Evolutionary conservation across 2,329 filamentous ascomycete genomes (phyloP), one percentile per base, ranked within the genome.

Genomic region (Dryadomyces quercivorus): DNA sequence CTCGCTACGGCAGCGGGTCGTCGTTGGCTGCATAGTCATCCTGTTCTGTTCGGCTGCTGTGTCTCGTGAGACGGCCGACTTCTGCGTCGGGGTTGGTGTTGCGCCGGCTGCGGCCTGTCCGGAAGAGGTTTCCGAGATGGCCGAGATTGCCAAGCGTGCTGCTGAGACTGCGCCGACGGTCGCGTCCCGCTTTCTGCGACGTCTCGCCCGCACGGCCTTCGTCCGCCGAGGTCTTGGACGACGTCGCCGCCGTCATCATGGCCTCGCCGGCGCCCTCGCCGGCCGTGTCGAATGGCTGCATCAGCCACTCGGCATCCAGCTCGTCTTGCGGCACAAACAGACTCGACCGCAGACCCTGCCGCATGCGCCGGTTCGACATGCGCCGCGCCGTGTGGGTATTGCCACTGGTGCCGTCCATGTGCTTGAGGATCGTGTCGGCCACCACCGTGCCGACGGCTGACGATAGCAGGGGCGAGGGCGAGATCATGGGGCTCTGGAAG

Each of bases 361-460:
- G 70, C 53, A 75, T 68, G 13, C 76, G 71, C 49, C 72, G 67
- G 50, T 74, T 66, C 9, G 75, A 75, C 10, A 72, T 70, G 54
- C 68, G 71, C 44, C 69, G 69, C 6, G 70, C 67, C 21, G 70
- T 57, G 20, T 68, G 61, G 0, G 70, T 64, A 36, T 64, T 65
- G 15, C 47, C 18, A 18, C 38, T 45, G 44, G 21, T 18, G 31
- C 47, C 43, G 26, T 73, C 70, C 16, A 73, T 68, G 36, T 72
- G 70, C 12, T 59, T 56, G 2, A 79, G 68, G 34, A 81, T 69
- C 12, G 72, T 76, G 59, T 82, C 78, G 45, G 77, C 75, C 46
- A 82, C 75, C 0, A 79, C 77, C 0, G 76, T 76, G 18, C 72
- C 78, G 42, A 82, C 75, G 1, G 79, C 81, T 0, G 78, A 80